A percentile compares a stretch with the other conserved stretches of the same genome.
phyloP scores from a whole-genome alignment of 306 rosid species.

The Vigna unguiculata region DNA sequence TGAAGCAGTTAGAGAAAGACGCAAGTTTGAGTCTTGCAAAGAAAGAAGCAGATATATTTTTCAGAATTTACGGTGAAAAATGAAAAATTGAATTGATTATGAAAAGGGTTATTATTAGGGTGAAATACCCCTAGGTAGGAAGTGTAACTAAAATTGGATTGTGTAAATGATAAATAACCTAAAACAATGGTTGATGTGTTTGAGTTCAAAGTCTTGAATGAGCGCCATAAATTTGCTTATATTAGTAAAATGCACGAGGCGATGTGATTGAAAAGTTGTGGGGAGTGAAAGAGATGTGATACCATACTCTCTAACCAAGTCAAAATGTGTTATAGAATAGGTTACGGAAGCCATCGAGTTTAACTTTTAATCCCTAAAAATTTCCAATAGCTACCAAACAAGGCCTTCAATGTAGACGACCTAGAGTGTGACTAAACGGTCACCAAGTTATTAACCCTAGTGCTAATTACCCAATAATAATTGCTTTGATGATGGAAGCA shows the following conservation, averaged over 20 bases:
- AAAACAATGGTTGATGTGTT: background rate
- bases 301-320: conserved; percentile 46
- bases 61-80: no score
- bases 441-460: conserved; percentile 47
- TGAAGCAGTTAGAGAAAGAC: conserved; percentile 1
- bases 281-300: conserved; percentile 51
- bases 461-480: conserved; percentile 56
- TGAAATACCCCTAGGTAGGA: background rate
- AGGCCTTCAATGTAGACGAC: conserved; percentile 34
- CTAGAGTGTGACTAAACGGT: conserved; percentile 47
- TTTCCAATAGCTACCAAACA: conserved; percentile 46
- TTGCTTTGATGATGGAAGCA: conserved; percentile 58
- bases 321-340: conserved; percentile 39
- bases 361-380: conserved; percentile 39
- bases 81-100: no score
- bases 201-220: conserved; percentile 5
- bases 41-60: background rate
- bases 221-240: conserved; percentile 37
- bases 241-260: conserved; percentile 32
- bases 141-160: conserved; percentile 26
- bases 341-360: conserved; percentile 41
- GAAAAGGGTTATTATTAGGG: background rate
- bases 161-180: background rate
- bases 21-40: conserved; percentile 22
- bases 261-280: conserved; percentile 27